Evolutionary conservation across 257 asterid genomes (phyloP).

Genomic region (Solanum peruvianum): DNA sequence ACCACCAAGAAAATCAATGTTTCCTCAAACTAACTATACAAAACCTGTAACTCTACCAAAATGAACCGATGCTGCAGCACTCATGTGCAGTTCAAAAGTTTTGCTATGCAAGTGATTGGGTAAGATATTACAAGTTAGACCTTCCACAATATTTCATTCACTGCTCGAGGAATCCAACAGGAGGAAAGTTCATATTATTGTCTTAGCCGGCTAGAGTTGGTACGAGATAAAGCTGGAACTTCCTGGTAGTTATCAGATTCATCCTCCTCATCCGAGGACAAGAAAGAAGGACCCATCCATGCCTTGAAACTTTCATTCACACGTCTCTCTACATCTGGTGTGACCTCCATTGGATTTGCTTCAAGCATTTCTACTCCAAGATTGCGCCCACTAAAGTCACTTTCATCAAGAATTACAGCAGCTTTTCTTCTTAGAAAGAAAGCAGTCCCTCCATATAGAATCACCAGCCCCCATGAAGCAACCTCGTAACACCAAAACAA

Average conservation of each 20-base stretch:
- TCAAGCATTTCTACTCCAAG: slow-evolving; percentile 90
- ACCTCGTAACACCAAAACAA: slow-evolving; percentile 94
- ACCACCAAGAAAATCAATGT: not conserved
- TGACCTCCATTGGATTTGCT: slow-evolving; percentile 51
- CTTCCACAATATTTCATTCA: not conserved
- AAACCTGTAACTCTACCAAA: not conserved
- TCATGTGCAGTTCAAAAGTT: not conserved
- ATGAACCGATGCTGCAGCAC: not conserved
- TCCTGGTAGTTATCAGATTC: slow-evolving; percentile 66
- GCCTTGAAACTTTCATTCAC: slow-evolving; percentile 78
- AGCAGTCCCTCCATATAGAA: slow-evolving; percentile 77
- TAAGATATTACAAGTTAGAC: not conserved
- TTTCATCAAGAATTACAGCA: slow-evolving; percentile 52
- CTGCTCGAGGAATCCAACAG: not conserved
- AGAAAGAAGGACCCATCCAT: slow-evolving; percentile 91
- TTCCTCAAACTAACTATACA: not conserved
- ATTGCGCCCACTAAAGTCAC: slow-evolving; percentile 38
- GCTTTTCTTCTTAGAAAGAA: slow-evolving; percentile 58
- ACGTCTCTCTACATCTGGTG: slow-evolving; percentile 83
- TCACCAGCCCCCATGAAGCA: slow-evolving; percentile 70
- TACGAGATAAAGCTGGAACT: slow-evolving; percentile 23
- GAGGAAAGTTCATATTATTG: slow-evolving; percentile 14
- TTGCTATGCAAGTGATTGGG: not conserved
- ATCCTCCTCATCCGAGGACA: slow-evolving; percentile 89
- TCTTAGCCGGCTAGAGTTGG: slow-evolving; percentile 48